A percentile compares a stretch with the other conserved stretches of the same genome.
These are phyloP conservation scores for Termitomyces sp. DNA, from an alignment of 768 basidiomycete species.

Conservation along the genomic window DNA sequence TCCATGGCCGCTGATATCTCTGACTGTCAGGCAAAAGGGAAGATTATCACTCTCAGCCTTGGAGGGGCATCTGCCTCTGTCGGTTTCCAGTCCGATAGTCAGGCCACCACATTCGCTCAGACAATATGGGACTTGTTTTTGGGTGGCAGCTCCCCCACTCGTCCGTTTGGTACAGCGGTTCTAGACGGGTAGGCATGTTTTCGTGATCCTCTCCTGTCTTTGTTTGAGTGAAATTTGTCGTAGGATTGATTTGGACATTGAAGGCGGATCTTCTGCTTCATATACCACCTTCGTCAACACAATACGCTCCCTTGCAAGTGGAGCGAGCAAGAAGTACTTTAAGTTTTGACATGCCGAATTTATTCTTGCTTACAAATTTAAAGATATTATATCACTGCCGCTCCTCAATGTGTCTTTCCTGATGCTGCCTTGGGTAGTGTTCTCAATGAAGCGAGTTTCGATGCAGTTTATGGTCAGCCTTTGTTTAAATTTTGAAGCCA, in stretches of 20 bases:
- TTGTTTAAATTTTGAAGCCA: not conserved
- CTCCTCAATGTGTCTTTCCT: slow-evolving; percentile 66
- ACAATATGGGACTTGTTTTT: slow-evolving; percentile 73
- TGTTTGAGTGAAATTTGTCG: not conserved
- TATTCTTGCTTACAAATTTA: not conserved
- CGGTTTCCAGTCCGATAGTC: slow-evolving; percentile 51
- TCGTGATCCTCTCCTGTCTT: not conserved
- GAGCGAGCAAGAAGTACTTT: slow-evolving; percentile 48
- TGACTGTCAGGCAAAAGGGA: slow-evolving; percentile 61
- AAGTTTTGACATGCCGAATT: not conserved
- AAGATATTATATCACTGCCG: slow-evolving; percentile 64
- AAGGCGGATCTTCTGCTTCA: slow-evolving; percentile 49
- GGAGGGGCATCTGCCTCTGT: slow-evolving; percentile 61
- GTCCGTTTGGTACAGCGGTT: slow-evolving; percentile 68
- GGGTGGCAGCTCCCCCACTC: slow-evolving; percentile 47
- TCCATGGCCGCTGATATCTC: slow-evolving; percentile 57
- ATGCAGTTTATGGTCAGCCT: slow-evolving; percentile 57
- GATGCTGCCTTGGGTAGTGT: slow-evolving; percentile 57
- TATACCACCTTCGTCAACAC: slow-evolving; percentile 52
- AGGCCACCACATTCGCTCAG: slow-evolving; percentile 55
- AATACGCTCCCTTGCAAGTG: slow-evolving; percentile 45
- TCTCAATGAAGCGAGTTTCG: slow-evolving; percentile 57
- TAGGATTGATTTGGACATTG: slow-evolving; percentile 70
- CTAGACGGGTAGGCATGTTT: slow-evolving; percentile 54
- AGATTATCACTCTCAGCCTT: slow-evolving; percentile 52